Evolutionary conservation across 768 basidiomycete genomes (phyloP).

Genomic region (Kwoniella heveanensis): DNA sequence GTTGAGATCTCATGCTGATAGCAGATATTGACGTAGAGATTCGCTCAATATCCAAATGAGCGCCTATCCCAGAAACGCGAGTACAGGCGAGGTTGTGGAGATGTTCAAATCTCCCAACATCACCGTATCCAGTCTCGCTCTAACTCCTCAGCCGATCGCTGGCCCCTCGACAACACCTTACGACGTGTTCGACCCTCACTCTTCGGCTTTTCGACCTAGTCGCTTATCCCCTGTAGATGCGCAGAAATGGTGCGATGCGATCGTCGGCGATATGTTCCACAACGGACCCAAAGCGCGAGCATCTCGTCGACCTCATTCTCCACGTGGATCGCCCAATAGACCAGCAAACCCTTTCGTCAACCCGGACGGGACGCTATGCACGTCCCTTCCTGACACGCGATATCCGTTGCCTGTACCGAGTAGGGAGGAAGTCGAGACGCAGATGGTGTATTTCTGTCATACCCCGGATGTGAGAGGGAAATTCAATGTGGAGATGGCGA

Average conservation of each 20-base stretch:
- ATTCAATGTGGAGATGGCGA: conserved; percentile 71
- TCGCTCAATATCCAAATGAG: conserved; percentile 23
- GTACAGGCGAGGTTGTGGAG: conserved; percentile 14
- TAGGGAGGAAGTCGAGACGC: conserved; percentile 31
- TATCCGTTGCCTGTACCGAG: conserved; percentile 30
- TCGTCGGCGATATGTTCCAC: conserved; percentile 55
- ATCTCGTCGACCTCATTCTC: conserved; percentile 5
- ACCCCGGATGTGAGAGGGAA: conserved; percentile 64
- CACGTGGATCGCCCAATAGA: conserved; percentile 3
- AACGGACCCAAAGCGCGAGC: conserved; percentile 22
- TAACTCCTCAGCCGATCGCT: conserved; percentile 8
- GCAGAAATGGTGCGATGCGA: conserved; percentile 38
- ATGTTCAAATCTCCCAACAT: conserved; percentile 32
- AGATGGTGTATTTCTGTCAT: conserved; percentile 53
- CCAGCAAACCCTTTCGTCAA: conserved; percentile 20
- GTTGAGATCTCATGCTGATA: neutral
- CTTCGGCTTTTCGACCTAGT: conserved; percentile 17
- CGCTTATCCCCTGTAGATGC: conserved; percentile 22
- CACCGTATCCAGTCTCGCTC: conserved; percentile 31
- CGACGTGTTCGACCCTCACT: conserved; percentile 12
- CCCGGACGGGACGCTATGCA: conserved; percentile 12
- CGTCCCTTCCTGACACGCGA: conserved; percentile 20
- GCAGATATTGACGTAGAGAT: conserved; percentile 18
- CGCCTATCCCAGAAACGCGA: conserved; percentile 12
- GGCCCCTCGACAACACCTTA: neutral